These are phyloP conservation scores for Collariella sp. DNA, from an alignment of 495 filamentous ascomycete species.

Conservation along the genomic window DNA sequence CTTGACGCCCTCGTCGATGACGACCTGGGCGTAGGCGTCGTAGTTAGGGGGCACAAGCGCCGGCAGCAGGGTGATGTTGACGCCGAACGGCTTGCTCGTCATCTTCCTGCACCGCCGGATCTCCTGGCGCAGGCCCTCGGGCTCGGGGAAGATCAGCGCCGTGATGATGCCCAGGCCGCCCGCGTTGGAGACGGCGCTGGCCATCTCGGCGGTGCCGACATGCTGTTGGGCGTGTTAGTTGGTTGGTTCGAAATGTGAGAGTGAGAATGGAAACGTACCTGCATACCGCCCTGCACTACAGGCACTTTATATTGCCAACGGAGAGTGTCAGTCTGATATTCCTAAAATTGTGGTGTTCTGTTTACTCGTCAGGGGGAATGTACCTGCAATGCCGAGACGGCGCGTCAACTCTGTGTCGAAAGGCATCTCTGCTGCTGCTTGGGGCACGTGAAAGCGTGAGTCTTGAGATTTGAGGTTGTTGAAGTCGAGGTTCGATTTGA, in stretches of 20 bases:
- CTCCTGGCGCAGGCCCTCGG: conserved; percentile 87
- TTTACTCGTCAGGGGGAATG: neutral
- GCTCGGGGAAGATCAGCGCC: conserved; percentile 87
- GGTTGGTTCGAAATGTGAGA: neutral
- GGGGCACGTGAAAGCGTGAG: too few relatives aligned
- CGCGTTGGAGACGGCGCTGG: conserved; percentile 88
- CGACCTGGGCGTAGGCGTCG: conserved; percentile 79
- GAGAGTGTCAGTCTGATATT: conserved; percentile 20
- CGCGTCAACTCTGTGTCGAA: conserved; percentile 88
- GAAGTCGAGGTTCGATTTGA: neutral
- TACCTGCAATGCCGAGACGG: conserved; percentile 78
- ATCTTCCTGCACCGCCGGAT: conserved; percentile 78
- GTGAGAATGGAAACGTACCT: conserved; percentile 45
- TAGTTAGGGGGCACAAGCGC: conserved; percentile 87
- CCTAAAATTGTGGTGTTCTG: too few relatives aligned
- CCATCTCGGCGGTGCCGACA: conserved; percentile 81
- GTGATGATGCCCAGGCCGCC: conserved; percentile 91
- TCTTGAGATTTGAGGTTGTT: neutral
- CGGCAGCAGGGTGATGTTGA: conserved; percentile 93
- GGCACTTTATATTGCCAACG: conserved; percentile 53
- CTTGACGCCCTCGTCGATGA: conserved; percentile 86
- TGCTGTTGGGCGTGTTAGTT: conserved; percentile 24
- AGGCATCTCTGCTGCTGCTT: conserved; percentile 52
- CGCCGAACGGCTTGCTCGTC: conserved; percentile 85
- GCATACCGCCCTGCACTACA: conserved; percentile 92